These are phyloP conservation scores for Tillandsia fasciculata DNA, from an alignment of 176 grass and related monocot species.

Conservation along the genomic window DNA sequence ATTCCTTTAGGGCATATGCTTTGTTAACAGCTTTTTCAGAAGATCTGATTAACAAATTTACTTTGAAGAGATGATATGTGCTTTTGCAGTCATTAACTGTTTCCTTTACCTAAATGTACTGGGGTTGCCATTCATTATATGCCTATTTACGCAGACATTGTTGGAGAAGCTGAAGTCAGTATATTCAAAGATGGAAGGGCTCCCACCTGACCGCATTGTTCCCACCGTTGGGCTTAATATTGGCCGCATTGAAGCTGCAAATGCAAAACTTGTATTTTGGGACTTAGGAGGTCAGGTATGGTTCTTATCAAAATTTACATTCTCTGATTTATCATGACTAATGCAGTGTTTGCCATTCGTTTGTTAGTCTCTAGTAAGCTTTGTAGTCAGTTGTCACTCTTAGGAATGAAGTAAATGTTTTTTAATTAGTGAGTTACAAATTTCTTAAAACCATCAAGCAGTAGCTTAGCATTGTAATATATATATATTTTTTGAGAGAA, in stretches of 20 bases:
- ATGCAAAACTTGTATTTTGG: slow-evolving; percentile 96
- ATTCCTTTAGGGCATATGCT: no score
- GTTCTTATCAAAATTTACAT: not conserved
- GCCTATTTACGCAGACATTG: slow-evolving; percentile 43
- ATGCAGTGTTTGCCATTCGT: not conserved
- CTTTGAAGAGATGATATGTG: not conserved
- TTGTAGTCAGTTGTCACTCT: no score
- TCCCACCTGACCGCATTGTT: slow-evolving; percentile 79
- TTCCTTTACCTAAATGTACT: not conserved
- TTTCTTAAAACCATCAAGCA: no score
- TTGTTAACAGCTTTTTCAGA: no score
- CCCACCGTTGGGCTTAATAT: slow-evolving; percentile 98
- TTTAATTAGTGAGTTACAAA: no score
- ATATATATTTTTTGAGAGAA: no score
- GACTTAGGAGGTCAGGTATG: slow-evolving; percentile 98
- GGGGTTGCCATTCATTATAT: not conserved
- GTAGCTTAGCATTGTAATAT: no score
- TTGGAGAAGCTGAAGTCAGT: slow-evolving; percentile 93
- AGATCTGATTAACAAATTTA: no score
- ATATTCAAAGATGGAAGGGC: slow-evolving; percentile 61
- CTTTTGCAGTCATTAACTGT: not conserved
- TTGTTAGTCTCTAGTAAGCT: no score
- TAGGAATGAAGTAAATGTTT: no score
- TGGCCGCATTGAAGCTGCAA: slow-evolving; percentile 79
- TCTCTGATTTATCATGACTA: not conserved